Percentiles rank a stretch among this genome's conserved stretches.
These are phyloP conservation scores for Tolypocladium album DNA, from an alignment of 2,329 filamentous ascomycete genomes.

Conservation along the genomic window DNA sequence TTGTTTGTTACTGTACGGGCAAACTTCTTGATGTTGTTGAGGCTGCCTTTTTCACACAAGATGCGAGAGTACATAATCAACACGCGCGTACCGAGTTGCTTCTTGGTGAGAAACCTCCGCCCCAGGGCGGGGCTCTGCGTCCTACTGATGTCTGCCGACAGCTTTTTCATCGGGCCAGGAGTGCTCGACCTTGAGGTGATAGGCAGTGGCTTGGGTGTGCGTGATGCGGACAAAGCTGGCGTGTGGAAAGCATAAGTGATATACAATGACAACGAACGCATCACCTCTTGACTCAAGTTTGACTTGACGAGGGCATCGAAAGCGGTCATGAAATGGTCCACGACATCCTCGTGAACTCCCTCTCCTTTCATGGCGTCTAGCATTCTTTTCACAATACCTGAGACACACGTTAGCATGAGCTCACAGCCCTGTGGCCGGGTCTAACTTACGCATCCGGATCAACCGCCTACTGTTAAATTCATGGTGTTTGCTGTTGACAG, in stretches of 20 bases:
- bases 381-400: slow-evolving; percentile 81
- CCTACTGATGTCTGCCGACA: slow-evolving; percentile 22
- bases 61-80: slow-evolving; percentile 68
- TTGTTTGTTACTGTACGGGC: slow-evolving; percentile 92
- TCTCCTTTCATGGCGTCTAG: slow-evolving; percentile 87
- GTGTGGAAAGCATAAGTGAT: slow-evolving; percentile 83
- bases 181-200: slow-evolving; percentile 28
- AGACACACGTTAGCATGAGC: slow-evolving; percentile 7
- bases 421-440: not conserved
- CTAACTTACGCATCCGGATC: slow-evolving; percentile 71
- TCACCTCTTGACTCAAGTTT: slow-evolving; percentile 73
- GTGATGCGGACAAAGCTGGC: slow-evolving; percentile 33
- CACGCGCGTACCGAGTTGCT: slow-evolving; percentile 63
- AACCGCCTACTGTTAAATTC: slow-evolving; percentile 85
- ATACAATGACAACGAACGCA: slow-evolving; percentile 80
- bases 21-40: slow-evolving; percentile 70
- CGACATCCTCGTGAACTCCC: slow-evolving; percentile 57
- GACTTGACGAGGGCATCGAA: slow-evolving; percentile 71
- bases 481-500: slow-evolving; percentile 80
- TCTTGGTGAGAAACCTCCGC: slow-evolving; percentile 42
- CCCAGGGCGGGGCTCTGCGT: slow-evolving; percentile 16
- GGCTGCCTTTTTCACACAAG: slow-evolving; percentile 62
- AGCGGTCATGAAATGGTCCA: slow-evolving; percentile 67
- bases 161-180: slow-evolving; percentile 24
- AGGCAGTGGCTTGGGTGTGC: slow-evolving; percentile 38